Conservation (phyloP, 352 stramenopile species). For the Globisporangium solare region DNA sequence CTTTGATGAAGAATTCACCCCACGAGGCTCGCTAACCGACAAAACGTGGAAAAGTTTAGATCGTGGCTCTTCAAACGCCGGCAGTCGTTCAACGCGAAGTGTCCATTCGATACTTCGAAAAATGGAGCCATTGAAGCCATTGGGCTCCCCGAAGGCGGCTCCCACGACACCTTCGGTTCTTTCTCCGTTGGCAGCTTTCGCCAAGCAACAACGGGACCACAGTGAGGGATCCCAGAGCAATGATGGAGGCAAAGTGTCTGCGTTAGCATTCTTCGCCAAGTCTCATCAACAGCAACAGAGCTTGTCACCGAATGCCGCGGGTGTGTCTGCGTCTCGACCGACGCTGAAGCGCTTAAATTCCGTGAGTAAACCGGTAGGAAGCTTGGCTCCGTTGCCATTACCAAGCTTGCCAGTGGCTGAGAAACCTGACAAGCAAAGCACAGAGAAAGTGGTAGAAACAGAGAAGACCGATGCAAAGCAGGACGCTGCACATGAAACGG, state of each 20-base stretch:
- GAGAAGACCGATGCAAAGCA: conserved; percentile 1
- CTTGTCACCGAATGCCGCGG: too few species aligned
- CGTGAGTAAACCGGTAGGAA: too few species aligned
- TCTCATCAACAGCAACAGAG: neutral
- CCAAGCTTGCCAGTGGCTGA: too few species aligned
- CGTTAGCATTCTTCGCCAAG: conserved; percentile 10
- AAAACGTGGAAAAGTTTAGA: neutral
- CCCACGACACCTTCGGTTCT: neutral
- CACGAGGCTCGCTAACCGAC: neutral
- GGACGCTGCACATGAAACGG: neutral
- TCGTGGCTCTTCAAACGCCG: neutral
- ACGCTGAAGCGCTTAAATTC: too few species aligned
- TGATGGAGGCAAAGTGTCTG: conserved; percentile 3
- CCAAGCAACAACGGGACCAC: conserved; percentile 2
- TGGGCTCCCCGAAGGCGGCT: neutral
- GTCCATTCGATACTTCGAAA: too few species aligned
- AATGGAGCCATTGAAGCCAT: conserved; percentile 9
- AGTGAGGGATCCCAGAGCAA: neutral
- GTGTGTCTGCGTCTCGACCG: too few species aligned
- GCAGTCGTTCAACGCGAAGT: too few species aligned
- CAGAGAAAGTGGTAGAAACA: neutral
- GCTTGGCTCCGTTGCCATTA: too few species aligned
- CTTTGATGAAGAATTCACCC: too few species aligned
- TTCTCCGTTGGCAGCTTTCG: conserved; percentile 4
- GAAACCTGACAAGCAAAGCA: too few species aligned